A percentile compares a stretch with the other conserved stretches of the same genome.
These are phyloP conservation scores for Dendryphion nanum DNA, from an alignment of 2,329 filamentous ascomycete genomes.

Conservation along the genomic window DNA sequence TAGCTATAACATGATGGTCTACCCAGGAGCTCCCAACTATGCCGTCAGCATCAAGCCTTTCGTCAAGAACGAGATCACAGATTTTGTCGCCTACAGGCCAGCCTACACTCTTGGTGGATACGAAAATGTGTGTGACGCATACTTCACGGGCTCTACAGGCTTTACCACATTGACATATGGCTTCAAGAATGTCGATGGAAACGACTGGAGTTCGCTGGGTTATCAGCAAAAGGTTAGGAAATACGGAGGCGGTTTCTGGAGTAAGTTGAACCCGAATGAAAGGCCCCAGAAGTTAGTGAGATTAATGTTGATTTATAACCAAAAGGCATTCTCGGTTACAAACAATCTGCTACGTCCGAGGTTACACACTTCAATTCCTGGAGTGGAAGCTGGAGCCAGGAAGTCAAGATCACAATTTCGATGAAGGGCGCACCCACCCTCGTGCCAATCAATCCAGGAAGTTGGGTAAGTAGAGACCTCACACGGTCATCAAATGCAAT, in stretches of 20 bases:
- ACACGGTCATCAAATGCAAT: too few species aligned
- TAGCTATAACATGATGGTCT: conserved; percentile 11
- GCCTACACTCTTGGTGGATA: conserved; percentile 4
- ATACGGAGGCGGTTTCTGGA: too few species aligned
- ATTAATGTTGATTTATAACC: too few species aligned
- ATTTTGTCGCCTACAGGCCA: conserved; percentile 4
- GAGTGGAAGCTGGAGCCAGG: too few species aligned
- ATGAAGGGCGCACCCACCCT: conserved; percentile 6
- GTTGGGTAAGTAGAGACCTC: too few species aligned
- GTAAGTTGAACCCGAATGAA: too few species aligned
- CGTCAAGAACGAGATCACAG: conserved; percentile 7
- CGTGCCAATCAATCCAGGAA: conserved; percentile 6
- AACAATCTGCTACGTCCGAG: too few species aligned
- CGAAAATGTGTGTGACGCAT: conserved; percentile 7
- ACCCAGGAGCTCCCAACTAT: conserved; percentile 4
- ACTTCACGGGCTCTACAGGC: not conserved
- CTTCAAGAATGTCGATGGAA: conserved; percentile 7
- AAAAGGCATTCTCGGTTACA: too few species aligned
- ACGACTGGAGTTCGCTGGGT: conserved; percentile 7
- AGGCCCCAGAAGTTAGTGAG: too few species aligned
- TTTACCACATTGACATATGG: conserved; percentile 2
- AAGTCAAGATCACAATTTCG: too few species aligned
- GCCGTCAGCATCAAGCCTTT: conserved; percentile 4
- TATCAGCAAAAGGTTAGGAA: too few species aligned
- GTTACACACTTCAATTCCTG: too few species aligned